Base-by-base conservation (phyloP, 2,329 filamentous ascomycete genomes). In the Colletotrichum tamarilloi region DNA sequence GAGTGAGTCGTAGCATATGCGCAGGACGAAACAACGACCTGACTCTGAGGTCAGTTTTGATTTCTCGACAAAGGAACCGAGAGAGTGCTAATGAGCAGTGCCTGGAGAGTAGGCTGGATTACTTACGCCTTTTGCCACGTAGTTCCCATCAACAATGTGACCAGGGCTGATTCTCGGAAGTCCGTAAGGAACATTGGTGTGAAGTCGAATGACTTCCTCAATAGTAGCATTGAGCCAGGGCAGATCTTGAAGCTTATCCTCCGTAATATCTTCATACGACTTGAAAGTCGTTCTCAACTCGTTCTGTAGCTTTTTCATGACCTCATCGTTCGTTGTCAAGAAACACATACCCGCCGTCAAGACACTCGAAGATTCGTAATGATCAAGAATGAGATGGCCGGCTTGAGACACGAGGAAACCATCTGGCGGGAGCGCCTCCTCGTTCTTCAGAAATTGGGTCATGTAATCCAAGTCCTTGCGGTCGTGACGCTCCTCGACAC, bases 1-100 rank as follows among this genome's bases (percentile, higher is more conserved):
- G 58, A 63, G n/a, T 69, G 67, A 7, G 58, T 63, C 5, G 67
- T 63, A 16, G 67, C 67, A 22, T 57, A 69, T 16, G 58, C 58
- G 58, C 58, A 58, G 19, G 56, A 58, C 7, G 56, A 58, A 12
- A 58, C 56, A 4, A 58, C 30, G 19, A 58, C 56, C 56, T 58
- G 28, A 22, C 11, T 28, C 4, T 30, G n/a, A 12, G 22, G 16
- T 55, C 3, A 55, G 52, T 26, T 53, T 26, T n/a, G 22, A 8
- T 14, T 14, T 14, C 4, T 26, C 5, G 11, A 24, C 49, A 12
- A 24, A 24, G 5, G 5, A 19, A 24, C 1, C 8, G 8, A 9
- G 1, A 24, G 4, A 14, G 16, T 7, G 16, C 5, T 42, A 5
- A 3, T 6, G 35, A 16, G 5, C 14, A 16, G 35, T 42, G 6